Evolutionary conservation across 164 flowering plant species (phyloP).

Genomic region (Sedum album): DNA sequence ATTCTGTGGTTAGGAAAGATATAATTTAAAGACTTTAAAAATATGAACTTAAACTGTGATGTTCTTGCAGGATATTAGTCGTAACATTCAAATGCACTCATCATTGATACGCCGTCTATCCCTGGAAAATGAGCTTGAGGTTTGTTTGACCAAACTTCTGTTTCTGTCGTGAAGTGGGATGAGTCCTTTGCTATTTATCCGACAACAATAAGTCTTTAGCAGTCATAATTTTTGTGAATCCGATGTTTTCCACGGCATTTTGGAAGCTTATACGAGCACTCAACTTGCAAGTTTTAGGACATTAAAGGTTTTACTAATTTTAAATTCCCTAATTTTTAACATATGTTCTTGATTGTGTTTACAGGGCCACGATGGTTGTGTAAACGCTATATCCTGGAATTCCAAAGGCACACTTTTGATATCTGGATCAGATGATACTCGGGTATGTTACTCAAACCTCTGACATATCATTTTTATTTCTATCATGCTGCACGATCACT

Average conservation of each 20-base stretch:
- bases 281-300: neutral
- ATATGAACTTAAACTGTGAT: neutral
- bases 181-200: neutral
- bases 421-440: constrained; percentile 95
- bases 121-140: constrained; percentile 65
- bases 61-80: constrained; percentile 36
- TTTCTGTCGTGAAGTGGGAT: neutral
- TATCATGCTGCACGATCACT: neutral
- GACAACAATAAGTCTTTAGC: neutral
- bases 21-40: neutral
- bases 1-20: neutral
- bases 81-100: constrained; percentile 67
- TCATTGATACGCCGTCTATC: constrained; percentile 55
- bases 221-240: neutral
- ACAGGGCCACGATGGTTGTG: constrained; percentile 94
- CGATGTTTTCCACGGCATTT: neutral
- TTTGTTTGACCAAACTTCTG: constrained; percentile 16
- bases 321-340: neutral
- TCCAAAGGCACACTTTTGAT: constrained; percentile 77
- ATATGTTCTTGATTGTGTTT: neutral
- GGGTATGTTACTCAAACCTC: constrained; percentile 28
- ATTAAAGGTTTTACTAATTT: neutral
- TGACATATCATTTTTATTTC: neutral
- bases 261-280: neutral
- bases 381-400: constrained; percentile 87